phyloP scores from a whole-genome alignment of 306 rosid species.

The Senna tora region DNA sequence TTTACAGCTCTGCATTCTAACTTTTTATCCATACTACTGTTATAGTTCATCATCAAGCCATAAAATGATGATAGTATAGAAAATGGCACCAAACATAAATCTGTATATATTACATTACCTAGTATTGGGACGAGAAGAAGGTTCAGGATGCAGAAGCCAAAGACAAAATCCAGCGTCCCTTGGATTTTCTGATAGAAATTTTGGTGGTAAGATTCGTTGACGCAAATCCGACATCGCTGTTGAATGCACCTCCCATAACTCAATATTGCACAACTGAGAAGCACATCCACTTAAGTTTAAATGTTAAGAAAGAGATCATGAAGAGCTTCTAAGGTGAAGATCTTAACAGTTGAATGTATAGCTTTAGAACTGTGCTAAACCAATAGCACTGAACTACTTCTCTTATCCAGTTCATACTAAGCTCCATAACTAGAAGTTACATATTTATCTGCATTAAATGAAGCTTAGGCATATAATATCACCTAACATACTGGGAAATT shows the following conservation, averaged over 20 bases:
- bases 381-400: no score
- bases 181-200: constrained; percentile 75
- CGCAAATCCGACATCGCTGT: constrained; percentile 65
- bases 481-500: not conserved
- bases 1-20: not conserved
- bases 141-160: constrained; percentile 95
- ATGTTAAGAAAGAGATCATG: constrained; percentile 31
- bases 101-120: constrained; percentile 46
- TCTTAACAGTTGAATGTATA: constrained; percentile 17
- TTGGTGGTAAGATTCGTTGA: constrained; percentile 81
- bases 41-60: constrained; percentile 12
- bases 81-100: not conserved
- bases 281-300: constrained; percentile 42
- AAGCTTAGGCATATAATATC: not conserved
- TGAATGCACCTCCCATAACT: constrained; percentile 55
- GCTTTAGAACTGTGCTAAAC: no score
- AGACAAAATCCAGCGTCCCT: constrained; percentile 93
- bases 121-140: constrained; percentile 78
- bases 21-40: not conserved
- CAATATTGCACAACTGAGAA: constrained; percentile 61
- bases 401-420: no score
- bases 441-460: constrained; percentile 17
- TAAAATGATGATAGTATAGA: not conserved
- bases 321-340: constrained; percentile 22
- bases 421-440: no score